Conservation (phyloP, 371 early-diverging fungal genomes). For the Syncephalastrum sp. region DNA sequence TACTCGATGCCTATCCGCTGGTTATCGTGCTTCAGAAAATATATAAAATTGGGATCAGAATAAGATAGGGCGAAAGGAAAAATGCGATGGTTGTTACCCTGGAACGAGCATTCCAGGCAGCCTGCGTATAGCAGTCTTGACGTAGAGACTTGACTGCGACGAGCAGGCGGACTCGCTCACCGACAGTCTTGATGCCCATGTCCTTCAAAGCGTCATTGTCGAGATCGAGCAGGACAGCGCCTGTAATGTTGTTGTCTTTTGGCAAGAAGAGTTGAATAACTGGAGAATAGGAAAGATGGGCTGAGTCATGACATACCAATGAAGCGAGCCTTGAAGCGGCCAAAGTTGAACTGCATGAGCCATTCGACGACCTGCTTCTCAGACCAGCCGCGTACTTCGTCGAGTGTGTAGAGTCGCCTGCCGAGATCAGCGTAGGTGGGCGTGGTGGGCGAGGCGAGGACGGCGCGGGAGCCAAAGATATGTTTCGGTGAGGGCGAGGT, state of each 20-base stretch:
- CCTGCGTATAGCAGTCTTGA: slow-evolving; percentile 55
- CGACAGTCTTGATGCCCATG: slow-evolving; percentile 79
- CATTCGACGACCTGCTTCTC: slow-evolving; percentile 71
- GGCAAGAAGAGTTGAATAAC: slow-evolving; percentile 8
- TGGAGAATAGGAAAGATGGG: neutral
- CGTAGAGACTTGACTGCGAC: slow-evolving; percentile 72
- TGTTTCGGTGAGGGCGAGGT: slow-evolving; percentile 20
- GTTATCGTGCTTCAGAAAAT: neutral
- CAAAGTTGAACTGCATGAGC: slow-evolving; percentile 72
- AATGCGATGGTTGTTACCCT: neutral
- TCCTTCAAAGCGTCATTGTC: slow-evolving; percentile 80
- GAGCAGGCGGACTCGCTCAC: slow-evolving; percentile 79
- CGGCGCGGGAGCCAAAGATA: slow-evolving; percentile 13
- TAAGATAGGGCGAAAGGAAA: slow-evolving; percentile 6
- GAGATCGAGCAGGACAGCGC: slow-evolving; percentile 79
- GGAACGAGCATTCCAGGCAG: neutral
- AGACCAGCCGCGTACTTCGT: slow-evolving; percentile 67
- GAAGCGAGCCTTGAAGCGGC: slow-evolving; percentile 67
- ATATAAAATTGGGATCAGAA: neutral
- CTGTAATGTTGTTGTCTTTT: slow-evolving; percentile 74
- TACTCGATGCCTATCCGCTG: slow-evolving; percentile 13
- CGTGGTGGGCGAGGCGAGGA: slow-evolving; percentile 45
- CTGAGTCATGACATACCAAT: slow-evolving; percentile 34
- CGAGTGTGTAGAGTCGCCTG: slow-evolving; percentile 39
- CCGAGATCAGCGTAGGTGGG: slow-evolving; percentile 43